Conservation (phyloP, 2,329 filamentous ascomycete species). For the Huntiella savannae region DNA sequence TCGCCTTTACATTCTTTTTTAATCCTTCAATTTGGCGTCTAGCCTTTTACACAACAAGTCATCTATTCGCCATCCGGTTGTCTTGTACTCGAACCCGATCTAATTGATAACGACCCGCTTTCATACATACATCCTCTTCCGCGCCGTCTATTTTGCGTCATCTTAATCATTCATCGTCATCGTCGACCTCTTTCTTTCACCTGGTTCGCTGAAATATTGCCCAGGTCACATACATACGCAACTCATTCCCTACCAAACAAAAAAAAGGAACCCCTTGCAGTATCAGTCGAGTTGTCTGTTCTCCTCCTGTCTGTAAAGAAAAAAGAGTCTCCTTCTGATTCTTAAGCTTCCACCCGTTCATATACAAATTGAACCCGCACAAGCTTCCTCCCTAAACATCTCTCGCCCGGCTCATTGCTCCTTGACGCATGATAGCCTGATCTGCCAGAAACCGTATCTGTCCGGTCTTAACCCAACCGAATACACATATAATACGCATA, state of each 20-base stretch:
- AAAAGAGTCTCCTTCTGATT: neutral
- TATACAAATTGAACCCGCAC: neutral
- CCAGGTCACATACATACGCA: constrained; percentile 2
- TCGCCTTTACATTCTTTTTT: neutral
- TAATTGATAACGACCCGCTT: no score
- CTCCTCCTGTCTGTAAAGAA: neutral
- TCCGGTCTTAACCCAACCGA: constrained; percentile 3
- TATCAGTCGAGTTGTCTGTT: neutral
- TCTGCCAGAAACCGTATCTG: constrained; percentile 1
- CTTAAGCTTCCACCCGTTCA: neutral
- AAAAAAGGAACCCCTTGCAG: constrained; percentile 3
- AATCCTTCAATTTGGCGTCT: neutral
- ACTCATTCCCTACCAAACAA: neutral
- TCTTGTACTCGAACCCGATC: no score
- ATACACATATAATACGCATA: no score
- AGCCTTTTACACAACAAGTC: no score
- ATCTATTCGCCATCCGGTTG: no score
- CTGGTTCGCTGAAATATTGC: constrained; percentile 12
- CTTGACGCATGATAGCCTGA: constrained; percentile 4
- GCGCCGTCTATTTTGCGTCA: no score
- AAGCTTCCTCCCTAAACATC: no score
- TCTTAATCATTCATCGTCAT: no score
- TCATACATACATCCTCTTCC: no score
- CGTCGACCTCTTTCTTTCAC: neutral
- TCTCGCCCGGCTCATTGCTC: constrained; percentile 1